Evolutionary conservation across 768 basidiomycete genomes (phyloP), one percentile per base, ranked within the genome.

Genomic region (Mycena olivaceomarginata): DNA sequence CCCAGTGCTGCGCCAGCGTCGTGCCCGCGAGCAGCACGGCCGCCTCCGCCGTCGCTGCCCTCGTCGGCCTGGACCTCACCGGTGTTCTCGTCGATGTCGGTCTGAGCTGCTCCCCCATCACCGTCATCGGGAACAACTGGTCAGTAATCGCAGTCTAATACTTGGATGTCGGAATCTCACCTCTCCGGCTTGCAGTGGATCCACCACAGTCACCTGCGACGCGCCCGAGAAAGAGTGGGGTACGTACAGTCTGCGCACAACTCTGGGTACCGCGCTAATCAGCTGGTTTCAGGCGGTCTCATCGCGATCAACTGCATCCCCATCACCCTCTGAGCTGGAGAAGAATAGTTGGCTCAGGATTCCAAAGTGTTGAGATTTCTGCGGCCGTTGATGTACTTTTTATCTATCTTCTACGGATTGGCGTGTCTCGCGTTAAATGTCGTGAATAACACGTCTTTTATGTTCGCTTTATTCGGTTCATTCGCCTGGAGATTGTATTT

Each of bases 281-380:
- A 0, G 4, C 12, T n/a, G 11, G 10, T 57, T 57, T 7, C 22
- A 57, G 56, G 56, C n/a, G 56, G 56, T 25, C 56, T 57, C 56
- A 57, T 57, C 6, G 56, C 56, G 10, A 57, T 57, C 56, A 57
- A 57, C 56, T 57, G 56, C 56, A 22, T 57, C 22, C 56, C 56
- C 11, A 57, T 57, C n/a, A 57, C 56, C 11, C 56, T 57, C 25
- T 57, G 22, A 57, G 22, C 13, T 25, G 22, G 22, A 10, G 56
- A 31, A 57, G 43, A 45, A 45, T 15, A 45, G 43, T 45, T 45
- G 48, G 48, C 18, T 51, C 48, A 18, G 48, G 16, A 20, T 18
- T 51, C 16, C 20, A 16, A 18, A 15, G 16, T 51, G 18, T 51
- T 51, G 48, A 45, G 48, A 51, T 15, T 51, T 15, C 48, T 51